Evolutionary conservation across 2,329 filamentous ascomycete genomes (phyloP).

Genomic region (Ascocoryne sarcoides): DNA sequence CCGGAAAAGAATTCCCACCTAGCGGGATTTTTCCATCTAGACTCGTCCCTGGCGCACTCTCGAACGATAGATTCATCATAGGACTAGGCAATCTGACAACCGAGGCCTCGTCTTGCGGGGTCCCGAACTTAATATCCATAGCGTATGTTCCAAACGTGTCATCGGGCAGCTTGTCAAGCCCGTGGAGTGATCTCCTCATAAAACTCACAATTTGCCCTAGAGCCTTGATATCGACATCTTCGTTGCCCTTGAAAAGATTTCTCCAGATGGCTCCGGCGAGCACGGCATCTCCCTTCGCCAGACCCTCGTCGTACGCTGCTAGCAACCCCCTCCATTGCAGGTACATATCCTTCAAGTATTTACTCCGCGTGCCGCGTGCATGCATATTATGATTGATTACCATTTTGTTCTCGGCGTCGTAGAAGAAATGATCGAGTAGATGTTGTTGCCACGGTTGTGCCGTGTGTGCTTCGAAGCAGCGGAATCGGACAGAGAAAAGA

Average conservation of each 20-base stretch:
- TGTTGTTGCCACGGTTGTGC: slow-evolving; percentile 75
- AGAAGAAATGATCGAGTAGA: slow-evolving; percentile 91
- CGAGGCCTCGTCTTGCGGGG: neutral
- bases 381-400: slow-evolving; percentile 66
- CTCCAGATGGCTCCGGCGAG: slow-evolving; percentile 82
- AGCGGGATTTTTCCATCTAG: neutral
- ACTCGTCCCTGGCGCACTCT: neutral
- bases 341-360: slow-evolving; percentile 79
- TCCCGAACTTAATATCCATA: neutral
- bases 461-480: slow-evolving; percentile 59
- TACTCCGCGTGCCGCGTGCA: slow-evolving; percentile 49
- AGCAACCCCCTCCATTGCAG: slow-evolving; percentile 85
- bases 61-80: neutral
- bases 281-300: slow-evolving; percentile 68
- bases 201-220: slow-evolving; percentile 55
- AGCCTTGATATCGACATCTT: slow-evolving; percentile 51
- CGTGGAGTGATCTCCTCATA: slow-evolving; percentile 47
- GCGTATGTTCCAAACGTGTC: neutral
- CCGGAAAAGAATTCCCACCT: no score
- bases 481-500: slow-evolving; percentile 73
- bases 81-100: neutral
- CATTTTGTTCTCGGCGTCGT: slow-evolving; percentile 77
- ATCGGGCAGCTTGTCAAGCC: slow-evolving; percentile 44
- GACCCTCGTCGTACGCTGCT: slow-evolving; percentile 74
- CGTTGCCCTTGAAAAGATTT: slow-evolving; percentile 74